These are phyloP conservation scores for Achaetomiella virescens DNA, from an alignment of 495 filamentous ascomycete species.

Conservation along the genomic window DNA sequence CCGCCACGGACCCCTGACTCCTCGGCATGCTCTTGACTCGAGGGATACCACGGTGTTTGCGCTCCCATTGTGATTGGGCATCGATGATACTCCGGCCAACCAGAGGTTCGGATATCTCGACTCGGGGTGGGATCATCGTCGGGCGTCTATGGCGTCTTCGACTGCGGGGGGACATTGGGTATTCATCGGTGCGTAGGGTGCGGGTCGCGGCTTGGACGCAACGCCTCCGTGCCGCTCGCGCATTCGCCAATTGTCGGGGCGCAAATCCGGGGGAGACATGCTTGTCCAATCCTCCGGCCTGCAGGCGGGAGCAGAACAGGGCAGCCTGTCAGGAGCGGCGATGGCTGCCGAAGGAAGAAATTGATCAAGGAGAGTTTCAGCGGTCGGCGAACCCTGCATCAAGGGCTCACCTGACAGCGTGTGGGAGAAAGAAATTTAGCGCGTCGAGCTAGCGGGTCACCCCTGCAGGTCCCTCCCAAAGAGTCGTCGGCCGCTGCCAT, in stretches of 20 bases:
- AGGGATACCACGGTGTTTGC: conserved; percentile 21
- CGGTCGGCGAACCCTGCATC: conserved; percentile 18
- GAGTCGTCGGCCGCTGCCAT: conserved; percentile 12
- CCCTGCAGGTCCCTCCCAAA: conserved; percentile 7
- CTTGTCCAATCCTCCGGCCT: conserved; percentile 12
- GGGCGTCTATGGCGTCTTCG: conserved; percentile 22
- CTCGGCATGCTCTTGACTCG: conserved; percentile 4
- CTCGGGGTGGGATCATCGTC: conserved; percentile 20
- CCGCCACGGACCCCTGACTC: conserved; percentile 12
- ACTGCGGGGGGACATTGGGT: conserved; percentile 28
- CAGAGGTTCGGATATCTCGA: background rate
- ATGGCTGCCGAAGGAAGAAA: conserved; percentile 9
- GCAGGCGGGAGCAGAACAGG: conserved; percentile 19
- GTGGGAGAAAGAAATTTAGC: conserved; percentile 21
- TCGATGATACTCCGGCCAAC: background rate
- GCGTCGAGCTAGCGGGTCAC: conserved; percentile 11
- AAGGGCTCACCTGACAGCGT: conserved; percentile 29
- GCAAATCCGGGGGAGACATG: conserved; percentile 1
- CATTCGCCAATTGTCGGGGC: conserved; percentile 22
- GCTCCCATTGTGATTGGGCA: conserved; percentile 14
- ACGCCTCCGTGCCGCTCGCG: conserved; percentile 17
- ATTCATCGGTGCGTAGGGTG: conserved; percentile 18
- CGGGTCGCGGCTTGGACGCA: conserved; percentile 17
- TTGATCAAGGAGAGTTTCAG: conserved; percentile 18
- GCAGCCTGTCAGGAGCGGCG: conserved; percentile 26